phyloP scores from a whole-genome alignment of 2,329 filamentous ascomycete genomes.

The Penicillium sp. region DNA sequence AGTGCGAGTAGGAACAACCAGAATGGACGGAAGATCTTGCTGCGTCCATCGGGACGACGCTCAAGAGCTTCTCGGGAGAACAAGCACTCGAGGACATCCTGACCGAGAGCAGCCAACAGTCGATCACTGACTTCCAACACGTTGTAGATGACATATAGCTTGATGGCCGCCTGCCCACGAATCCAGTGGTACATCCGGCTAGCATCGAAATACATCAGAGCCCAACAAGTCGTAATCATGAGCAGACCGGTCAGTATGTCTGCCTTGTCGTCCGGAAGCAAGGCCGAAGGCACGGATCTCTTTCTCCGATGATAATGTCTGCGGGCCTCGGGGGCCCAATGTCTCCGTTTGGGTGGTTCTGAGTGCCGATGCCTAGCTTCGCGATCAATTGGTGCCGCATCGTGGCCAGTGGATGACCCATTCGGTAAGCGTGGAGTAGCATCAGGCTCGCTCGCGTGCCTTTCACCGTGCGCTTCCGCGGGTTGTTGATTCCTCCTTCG shows the following conservation, averaged over 20 bases:
- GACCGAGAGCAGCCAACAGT: constrained; percentile 81
- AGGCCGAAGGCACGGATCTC: constrained; percentile 76
- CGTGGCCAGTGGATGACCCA: constrained; percentile 15
- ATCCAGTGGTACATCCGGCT: constrained; percentile 98
- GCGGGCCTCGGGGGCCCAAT: constrained; percentile 31
- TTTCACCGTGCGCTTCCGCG: constrained; percentile 13
- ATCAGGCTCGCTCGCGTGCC: constrained; percentile 20
- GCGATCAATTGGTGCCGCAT: constrained; percentile 15
- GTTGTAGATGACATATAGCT: constrained; percentile 98
- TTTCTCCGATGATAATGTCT: constrained; percentile 60
- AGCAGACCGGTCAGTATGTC: constrained; percentile 87
- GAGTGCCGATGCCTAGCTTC: constrained; percentile 17
- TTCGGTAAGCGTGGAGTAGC: constrained; percentile 14
- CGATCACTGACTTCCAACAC: constrained; percentile 86
- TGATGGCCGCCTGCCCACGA: constrained; percentile 91
- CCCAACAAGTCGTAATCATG: constrained; percentile 76
- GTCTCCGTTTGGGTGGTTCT: constrained; percentile 25
- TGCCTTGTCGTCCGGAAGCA: constrained; percentile 87
- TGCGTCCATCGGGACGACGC: constrained; percentile 78
- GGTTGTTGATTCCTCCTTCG: constrained; percentile 42
- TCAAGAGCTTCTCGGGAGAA: constrained; percentile 92
- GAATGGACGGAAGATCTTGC: constrained; percentile 80
- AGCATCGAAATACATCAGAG: constrained; percentile 86
- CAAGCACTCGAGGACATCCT: constrained; percentile 92
- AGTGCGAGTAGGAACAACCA: constrained; percentile 87